phyloP scores from a whole-genome alignment of 352 stramenopile genomes.

The Phytophthora lateralis region DNA sequence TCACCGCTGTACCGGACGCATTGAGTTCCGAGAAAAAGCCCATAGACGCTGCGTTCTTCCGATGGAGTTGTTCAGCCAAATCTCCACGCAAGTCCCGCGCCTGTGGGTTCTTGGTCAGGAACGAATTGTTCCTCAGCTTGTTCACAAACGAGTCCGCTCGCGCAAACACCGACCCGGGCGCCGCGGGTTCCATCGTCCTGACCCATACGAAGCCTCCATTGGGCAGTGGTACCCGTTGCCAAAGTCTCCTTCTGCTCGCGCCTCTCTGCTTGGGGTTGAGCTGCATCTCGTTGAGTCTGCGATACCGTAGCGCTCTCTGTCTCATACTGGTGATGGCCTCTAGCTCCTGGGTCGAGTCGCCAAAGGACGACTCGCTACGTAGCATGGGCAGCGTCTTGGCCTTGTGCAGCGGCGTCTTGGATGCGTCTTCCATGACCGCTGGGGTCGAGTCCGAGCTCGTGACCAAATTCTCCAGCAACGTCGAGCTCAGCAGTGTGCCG shows the following conservation, averaged over 20 bases:
- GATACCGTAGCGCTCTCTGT: constrained; percentile 64
- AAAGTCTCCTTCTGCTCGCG: constrained; percentile 53
- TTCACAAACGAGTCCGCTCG: constrained; percentile 51
- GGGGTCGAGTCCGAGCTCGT: constrained; percentile 14
- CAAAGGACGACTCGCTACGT: constrained; percentile 28
- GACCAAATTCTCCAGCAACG: constrained; percentile 33
- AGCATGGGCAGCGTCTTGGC: constrained; percentile 38
- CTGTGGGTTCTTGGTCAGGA: constrained; percentile 58
- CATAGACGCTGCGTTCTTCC: constrained; percentile 79
- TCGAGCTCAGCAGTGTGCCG: constrained; percentile 35
- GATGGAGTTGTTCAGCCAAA: constrained; percentile 67
- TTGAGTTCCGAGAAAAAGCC: constrained; percentile 70
- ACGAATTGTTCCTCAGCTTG: constrained; percentile 67
- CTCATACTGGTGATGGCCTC: constrained; percentile 47
- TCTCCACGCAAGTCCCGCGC: constrained; percentile 46
- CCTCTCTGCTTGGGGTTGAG: constrained; percentile 69
- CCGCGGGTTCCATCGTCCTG: constrained; percentile 41
- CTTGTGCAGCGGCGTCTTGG: constrained; percentile 32
- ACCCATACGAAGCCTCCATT: constrained; percentile 74
- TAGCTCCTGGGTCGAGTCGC: constrained; percentile 24
- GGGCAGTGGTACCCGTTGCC: constrained; percentile 63
- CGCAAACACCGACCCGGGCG: constrained; percentile 23
- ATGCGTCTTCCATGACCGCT: constrained; percentile 4
- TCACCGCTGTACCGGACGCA: constrained; percentile 45
- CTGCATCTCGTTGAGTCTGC: constrained; percentile 71